These are phyloP conservation scores for Plasmodium reichenowi DNA, from an alignment of 169 alveolate genomes.

Conservation along the genomic window DNA sequence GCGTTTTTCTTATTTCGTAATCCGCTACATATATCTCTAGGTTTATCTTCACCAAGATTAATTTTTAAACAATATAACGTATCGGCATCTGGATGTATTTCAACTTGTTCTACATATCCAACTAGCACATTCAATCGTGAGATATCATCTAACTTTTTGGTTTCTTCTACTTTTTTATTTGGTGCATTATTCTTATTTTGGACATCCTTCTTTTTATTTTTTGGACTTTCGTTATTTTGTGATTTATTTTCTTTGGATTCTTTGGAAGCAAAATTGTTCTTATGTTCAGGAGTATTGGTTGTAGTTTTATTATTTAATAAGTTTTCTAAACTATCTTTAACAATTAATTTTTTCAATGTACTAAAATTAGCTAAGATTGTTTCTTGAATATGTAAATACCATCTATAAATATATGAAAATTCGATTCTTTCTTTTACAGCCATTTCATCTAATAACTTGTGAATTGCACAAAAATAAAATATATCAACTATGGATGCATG, in stretches of 20 bases:
- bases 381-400: conserved; percentile 73
- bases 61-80: conserved; percentile 84
- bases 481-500: conserved; percentile 64
- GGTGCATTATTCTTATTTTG: conserved; percentile 43
- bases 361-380: conserved; percentile 29
- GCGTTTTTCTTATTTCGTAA: conserved; percentile 83
- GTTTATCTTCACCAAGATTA: conserved; percentile 82
- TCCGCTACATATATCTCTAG: conserved; percentile 87
- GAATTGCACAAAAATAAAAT: conserved; percentile 58
- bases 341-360: conserved; percentile 36
- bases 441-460: conserved; percentile 46
- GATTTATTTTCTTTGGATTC: neutral
- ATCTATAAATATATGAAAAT: conserved; percentile 38
- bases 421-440: conserved; percentile 55
- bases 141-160: conserved; percentile 82
- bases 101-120: conserved; percentile 82
- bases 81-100: conserved; percentile 86
- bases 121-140: conserved; percentile 80
- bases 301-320: conserved; percentile 17
- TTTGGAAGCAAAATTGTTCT: neutral
- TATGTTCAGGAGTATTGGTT: conserved; percentile 14
- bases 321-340: conserved; percentile 18
- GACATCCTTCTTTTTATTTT: conserved; percentile 48
- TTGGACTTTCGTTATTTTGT: conserved; percentile 21
- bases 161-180: conserved; percentile 64